A percentile compares a stretch with the other conserved stretches of the same genome.
Conservation (phyloP, 495 filamentous ascomycete genomes). For the Penicillium riverlandense region DNA sequence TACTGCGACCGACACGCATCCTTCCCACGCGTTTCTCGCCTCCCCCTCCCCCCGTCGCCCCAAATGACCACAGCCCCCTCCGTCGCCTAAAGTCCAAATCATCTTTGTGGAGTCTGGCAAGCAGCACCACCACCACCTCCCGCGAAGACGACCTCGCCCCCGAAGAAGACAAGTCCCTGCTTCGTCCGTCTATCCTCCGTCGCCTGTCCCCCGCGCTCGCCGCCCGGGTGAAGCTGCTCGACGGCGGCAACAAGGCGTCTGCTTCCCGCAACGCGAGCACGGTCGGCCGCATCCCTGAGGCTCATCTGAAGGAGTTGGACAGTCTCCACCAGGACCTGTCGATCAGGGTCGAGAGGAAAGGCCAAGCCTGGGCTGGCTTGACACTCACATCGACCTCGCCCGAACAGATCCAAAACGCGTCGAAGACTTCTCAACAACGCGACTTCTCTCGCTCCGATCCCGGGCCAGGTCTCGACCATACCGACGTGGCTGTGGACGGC, state of each 20-base stretch:
- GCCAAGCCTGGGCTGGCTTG: slow-evolving; percentile 55
- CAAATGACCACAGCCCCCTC: slow-evolving; percentile 25
- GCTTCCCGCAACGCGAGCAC: slow-evolving; percentile 33
- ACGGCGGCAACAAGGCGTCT: slow-evolving; percentile 45
- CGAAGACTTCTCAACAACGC: slow-evolving; percentile 15
- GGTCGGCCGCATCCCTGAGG: slow-evolving; percentile 67
- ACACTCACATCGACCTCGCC: slow-evolving; percentile 7
- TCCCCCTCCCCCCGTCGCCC: slow-evolving; percentile 24
- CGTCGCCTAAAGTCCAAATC: slow-evolving; percentile 38
- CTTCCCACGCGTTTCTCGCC: slow-evolving; percentile 22
- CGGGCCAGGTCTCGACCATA: slow-evolving; percentile 5
- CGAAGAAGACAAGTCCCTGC: slow-evolving; percentile 20
- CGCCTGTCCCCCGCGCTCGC: slow-evolving; percentile 62
- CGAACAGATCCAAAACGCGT: slow-evolving; percentile 5
- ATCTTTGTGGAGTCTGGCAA: slow-evolving; percentile 34
- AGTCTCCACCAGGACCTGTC: slow-evolving; percentile 52
- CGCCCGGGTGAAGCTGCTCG: slow-evolving; percentile 67
- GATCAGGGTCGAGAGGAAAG: slow-evolving; percentile 48
- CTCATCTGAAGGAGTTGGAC: slow-evolving; percentile 63
- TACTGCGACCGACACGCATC: slow-evolving; percentile 21
- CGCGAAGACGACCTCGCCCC: slow-evolving; percentile 12
- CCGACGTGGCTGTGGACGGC: slow-evolving; percentile 15
- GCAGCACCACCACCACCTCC: slow-evolving; percentile 30
- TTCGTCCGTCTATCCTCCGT: slow-evolving; percentile 29
- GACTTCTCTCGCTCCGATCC: slow-evolving; percentile 13